Base-by-base conservation (phyloP, 345 rosid species). In the Schrenkiella parvula region DNA sequence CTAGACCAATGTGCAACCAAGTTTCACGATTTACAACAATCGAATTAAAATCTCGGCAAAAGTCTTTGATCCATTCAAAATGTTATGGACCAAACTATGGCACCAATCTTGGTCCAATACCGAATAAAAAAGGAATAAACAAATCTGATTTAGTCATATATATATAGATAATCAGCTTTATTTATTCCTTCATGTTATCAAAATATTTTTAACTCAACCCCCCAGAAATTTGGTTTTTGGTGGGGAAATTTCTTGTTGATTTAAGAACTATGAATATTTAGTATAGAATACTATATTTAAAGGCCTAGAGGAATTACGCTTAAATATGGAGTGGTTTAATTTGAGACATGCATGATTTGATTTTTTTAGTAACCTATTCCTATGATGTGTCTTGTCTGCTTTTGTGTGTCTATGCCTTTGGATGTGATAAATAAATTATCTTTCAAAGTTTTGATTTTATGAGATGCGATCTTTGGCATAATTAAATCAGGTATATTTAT, bases 301-400 rank as follows among this genome's bases (percentile, higher is more conserved):
- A 18, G 32, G 18, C n/a, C 51, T 39, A 42, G 23, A 43, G 64
- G 38, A 53, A 42, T 32, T 42, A 42, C 21, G 19, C 47, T 18
- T 46, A 65, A 66, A 47, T 34, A 25, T 56, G 31, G 21, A 55
- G 42, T 65, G 14, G 60, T 56, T 67, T n/a, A n/a, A n/a, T n/a
- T 53, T 59, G 39, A 51, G 67, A 39, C 29, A 58, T 66, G 48
- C 53, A 47, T 57, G 67, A 66, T 73, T 66, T 57, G 43, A 67
- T 59, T 51, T 59, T 31, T 31, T 53, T 52, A 31, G 63, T 51
- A 39, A 74, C 32, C 48, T 67, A 59, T 50, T 74, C 55, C 63
- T 60, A 74, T 60, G 73, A 50, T 43, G 48, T 39, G 68, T 67
- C 68, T 74, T 74, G 78, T 67, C 77, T 65, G 32, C 72, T 47